Base-by-base conservation (phyloP, 306 rosid species). In the Quercus gilva region DNA sequence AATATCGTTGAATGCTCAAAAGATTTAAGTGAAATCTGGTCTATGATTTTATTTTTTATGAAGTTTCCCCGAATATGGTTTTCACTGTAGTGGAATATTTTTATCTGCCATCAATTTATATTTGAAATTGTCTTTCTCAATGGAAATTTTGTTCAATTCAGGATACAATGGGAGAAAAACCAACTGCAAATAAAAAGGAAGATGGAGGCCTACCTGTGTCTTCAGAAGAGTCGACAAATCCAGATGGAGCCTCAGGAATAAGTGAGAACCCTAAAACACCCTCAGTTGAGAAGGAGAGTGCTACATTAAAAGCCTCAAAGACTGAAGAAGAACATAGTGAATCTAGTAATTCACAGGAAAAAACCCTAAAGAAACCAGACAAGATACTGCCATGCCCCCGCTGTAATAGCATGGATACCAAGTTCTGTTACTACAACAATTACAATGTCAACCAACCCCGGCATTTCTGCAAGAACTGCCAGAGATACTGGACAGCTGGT, bases 401-500 rank as follows among this genome's bases (percentile, higher is more conserved):
- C 58, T 94, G 98, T 85, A 88, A 86, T 75, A 94, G 97, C 89
- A 90, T 77, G 90, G 97, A 92, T 83, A 94, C 98, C 53, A 94
- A 94, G 70, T 94, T 94, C 71, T 94, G 98, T 74, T 94, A 94
- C 85, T 92, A 76, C 80, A 94, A 94, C 71, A 94, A 94, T 69
- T 94, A 94, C 90, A 94, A 92, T 15, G 90, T 94, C 75, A 90
- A 84, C 64, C 98, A 94, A 76, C 98, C 98, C 0, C 96, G 98
- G 11, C 92, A 94, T 75, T 94, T 94, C 83, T 94, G 98, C 80
- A 94, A 94, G 86, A 91, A 88, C 78, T 94, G 98, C 60, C 98
- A 90, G 78, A 87, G 98, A 80, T 94, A 94, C 75, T 94, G 98
- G 98, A 94, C 98, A 6, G 91, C 97, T 3, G 98, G 98, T 57